Percentiles rank a stretch among this genome's conserved stretches.
Evolutionary conservation across 306 rosid species (phyloP).

Genomic region (Malus domestica): DNA sequence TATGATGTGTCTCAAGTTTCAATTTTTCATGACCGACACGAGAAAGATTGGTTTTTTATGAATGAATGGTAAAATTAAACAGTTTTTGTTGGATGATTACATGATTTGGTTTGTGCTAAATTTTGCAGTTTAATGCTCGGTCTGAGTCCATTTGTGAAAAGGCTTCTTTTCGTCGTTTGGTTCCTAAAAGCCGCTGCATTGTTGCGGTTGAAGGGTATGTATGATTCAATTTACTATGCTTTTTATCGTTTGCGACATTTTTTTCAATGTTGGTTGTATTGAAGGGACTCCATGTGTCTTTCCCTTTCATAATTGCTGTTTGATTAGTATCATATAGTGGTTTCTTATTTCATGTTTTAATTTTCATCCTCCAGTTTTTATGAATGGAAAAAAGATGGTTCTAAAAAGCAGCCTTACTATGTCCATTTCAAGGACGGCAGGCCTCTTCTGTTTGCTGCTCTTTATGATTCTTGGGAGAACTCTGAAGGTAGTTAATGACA

Average conservation of each 20-base stretch:
- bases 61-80: background rate
- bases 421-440: slow-evolving; percentile 77
- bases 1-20: background rate
- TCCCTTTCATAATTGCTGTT: background rate
- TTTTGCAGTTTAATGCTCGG: slow-evolving; percentile 77
- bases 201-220: slow-evolving; percentile 76
- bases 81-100: background rate
- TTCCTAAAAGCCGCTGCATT: slow-evolving; percentile 76
- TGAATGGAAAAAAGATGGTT: slow-evolving; percentile 92
- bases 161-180: slow-evolving; percentile 68
- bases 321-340: background rate
- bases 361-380: slow-evolving; percentile 46
- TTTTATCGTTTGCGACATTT: background rate
- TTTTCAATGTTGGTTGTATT: background rate
- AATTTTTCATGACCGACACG: background rate
- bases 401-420: slow-evolving; percentile 87
- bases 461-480: slow-evolving; percentile 78
- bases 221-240: background rate
- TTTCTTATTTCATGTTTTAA: background rate
- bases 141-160: slow-evolving; percentile 65
- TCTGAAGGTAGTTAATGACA: slow-evolving; percentile 49
- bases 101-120: slow-evolving; percentile 3
- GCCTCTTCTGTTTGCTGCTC: slow-evolving; percentile 83
- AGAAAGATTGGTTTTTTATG: background rate
- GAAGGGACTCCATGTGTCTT: background rate